Conservation (phyloP, 345 rosid species). For the Reutealis trisperma region DNA sequence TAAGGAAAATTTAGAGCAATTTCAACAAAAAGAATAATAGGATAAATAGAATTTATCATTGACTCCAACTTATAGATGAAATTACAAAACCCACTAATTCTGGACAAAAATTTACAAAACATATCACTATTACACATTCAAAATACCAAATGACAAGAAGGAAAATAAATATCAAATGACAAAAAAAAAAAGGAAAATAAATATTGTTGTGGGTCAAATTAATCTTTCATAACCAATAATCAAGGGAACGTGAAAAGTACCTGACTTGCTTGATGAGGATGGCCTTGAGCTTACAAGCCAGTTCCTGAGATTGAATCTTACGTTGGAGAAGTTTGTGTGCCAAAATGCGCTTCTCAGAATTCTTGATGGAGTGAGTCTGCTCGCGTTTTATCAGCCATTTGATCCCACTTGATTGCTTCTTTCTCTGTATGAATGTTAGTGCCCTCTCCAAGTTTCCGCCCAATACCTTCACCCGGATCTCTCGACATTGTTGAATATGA, state of each 20-base stretch:
- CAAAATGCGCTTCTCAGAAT: conserved; percentile 88
- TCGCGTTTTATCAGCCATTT: conserved; percentile 73
- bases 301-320: conserved; percentile 64
- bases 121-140: no score
- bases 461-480: conserved; percentile 74
- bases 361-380: conserved; percentile 70
- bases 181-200: no score
- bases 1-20: neutral
- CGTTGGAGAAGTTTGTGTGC: conserved; percentile 76
- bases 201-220: no score
- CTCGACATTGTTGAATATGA: conserved; percentile 64
- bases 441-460: conserved; percentile 73
- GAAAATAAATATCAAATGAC: no score
- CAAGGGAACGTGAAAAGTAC: conserved; percentile 12
- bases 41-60: no score
- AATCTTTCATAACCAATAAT: no score
- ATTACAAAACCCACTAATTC: no score
- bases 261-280: conserved; percentile 39
- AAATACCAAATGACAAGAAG: no score
- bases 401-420: conserved; percentile 85
- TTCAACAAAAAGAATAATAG: no score
- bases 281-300: conserved; percentile 73
- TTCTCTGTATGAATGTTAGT: conserved; percentile 61
- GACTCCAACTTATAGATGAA: no score
- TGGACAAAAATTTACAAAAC: no score